Base-by-base conservation (phyloP, 2,329 filamentous ascomycete genomes). In the Zymoseptoria ardabiliae region DNA sequence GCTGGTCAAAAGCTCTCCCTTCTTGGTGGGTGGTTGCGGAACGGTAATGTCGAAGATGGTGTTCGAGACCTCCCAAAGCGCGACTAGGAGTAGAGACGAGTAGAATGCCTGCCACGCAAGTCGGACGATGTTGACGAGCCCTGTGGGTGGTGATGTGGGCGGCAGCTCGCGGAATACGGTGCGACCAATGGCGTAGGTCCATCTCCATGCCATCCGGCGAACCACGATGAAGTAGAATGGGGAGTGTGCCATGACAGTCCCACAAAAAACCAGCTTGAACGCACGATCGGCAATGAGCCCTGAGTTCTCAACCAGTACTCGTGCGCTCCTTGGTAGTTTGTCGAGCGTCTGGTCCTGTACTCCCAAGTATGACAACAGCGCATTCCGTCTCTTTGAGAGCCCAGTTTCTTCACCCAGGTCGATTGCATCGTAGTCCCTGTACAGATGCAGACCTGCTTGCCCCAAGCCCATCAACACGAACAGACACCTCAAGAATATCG, bases 21-120 rank as follows among this genome's bases (percentile, higher is more conserved):
- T 89, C 77, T 96, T 96, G 57, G 96, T 72, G 0, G 93, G 93
- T 67, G 89, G 85, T 71, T 88, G 87, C 23, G 86, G 85, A 69
- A 96, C 84, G 73, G 91, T 91, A n/a, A 86, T 76, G 4, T 88
- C 87, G 71, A 97, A 96, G 23, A 89, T 83, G 25, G 83, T 77
- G 70, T 94, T 95, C 49, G 86, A 85, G 22, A 87, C 78, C 59
- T 90, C 82, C 91, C 92, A 96, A 30, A 95, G 75, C 20, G 89
- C 72, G 13, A 85, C 78, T 11, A 97, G 76, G 55, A 94, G 71
- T 23, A 83, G 79, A 0, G 89, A 87, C 3, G 89, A 85, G 80
- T 82, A 70, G 45, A 63, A 53, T 0, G 61, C 56, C 53, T 71
- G 69, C 56, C 61, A 60, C 13, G 64, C 20, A 3, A 71, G 61